Evolutionary conservation across 208 protist species (phyloP).

Genomic region (Acanthamoeba royreba): DNA sequence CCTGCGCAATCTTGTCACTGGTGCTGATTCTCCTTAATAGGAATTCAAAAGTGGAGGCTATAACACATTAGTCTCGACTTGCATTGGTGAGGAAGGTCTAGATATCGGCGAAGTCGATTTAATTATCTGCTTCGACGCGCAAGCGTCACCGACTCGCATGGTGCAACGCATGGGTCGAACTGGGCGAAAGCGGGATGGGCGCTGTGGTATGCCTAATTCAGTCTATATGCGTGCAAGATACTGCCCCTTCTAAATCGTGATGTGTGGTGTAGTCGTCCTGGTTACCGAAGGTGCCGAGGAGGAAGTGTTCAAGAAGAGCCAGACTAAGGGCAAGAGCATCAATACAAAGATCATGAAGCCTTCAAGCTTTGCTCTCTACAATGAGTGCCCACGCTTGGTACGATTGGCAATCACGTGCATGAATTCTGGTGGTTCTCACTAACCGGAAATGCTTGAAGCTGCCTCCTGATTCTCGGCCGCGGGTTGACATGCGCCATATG

Average conservation of each 20-base stretch:
- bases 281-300: slow-evolving; percentile 43
- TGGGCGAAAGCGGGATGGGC: slow-evolving; percentile 77
- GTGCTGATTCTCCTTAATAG: no score
- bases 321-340: not conserved
- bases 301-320: slow-evolving; percentile 35
- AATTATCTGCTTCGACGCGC: slow-evolving; percentile 81
- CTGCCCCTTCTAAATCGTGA: not conserved
- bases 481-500: not conserved
- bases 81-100: slow-evolving; percentile 84
- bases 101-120: slow-evolving; percentile 83
- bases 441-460: not conserved
- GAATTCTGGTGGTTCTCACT: not conserved
- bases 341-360: slow-evolving; percentile 31
- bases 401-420: not conserved
- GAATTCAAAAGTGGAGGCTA: slow-evolving; percentile 63
- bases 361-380: not conserved
- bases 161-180: slow-evolving; percentile 83
- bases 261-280: not conserved
- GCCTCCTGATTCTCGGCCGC: not conserved
- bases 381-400: slow-evolving; percentile 30
- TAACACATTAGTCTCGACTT: slow-evolving; percentile 81
- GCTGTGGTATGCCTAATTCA: slow-evolving; percentile 2
- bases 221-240: not conserved
- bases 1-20: no score
- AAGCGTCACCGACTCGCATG: slow-evolving; percentile 66